Evolutionary conservation across 2,329 filamentous ascomycete species (phyloP).

Genomic region (Anthostomella pinea): DNA sequence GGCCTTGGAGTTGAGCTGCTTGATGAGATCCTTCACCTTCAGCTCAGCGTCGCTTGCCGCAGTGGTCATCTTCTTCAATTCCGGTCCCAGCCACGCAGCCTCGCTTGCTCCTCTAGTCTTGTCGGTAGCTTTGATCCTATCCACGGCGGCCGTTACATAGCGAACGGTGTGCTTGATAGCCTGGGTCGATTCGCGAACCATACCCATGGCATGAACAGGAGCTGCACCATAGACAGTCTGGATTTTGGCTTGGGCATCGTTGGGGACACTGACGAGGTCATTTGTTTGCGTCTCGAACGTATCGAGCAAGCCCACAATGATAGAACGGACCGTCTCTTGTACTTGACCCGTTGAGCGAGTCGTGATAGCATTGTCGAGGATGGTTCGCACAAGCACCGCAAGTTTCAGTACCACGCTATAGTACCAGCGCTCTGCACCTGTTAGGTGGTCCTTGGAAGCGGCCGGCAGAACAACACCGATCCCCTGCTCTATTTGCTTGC

Average conservation of each 20-base stretch:
- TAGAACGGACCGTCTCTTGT: slow-evolving; percentile 5
- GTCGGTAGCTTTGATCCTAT: slow-evolving; percentile 33
- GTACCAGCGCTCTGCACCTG: slow-evolving; percentile 19
- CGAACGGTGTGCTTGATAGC: slow-evolving; percentile 31
- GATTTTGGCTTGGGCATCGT: slow-evolving; percentile 12
- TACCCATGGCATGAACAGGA: slow-evolving; percentile 35
- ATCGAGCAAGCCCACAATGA: slow-evolving; percentile 3
- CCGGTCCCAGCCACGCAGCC: slow-evolving; percentile 32
- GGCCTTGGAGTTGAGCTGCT: slow-evolving; percentile 29
- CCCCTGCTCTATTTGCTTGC: slow-evolving; percentile 9
- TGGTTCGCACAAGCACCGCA: slow-evolving; percentile 12
- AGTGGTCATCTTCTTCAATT: slow-evolving; percentile 31
- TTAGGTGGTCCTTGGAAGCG: slow-evolving; percentile 7
- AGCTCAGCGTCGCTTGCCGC: slow-evolving; percentile 23
- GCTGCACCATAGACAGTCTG: slow-evolving; percentile 30
- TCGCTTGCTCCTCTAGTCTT: slow-evolving; percentile 31
- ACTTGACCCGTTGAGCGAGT: slow-evolving; percentile 6
- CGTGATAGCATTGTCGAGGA: slow-evolving; percentile 12
- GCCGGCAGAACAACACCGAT: slow-evolving; percentile 15
- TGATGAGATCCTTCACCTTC: slow-evolving; percentile 32
- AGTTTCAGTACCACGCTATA: slow-evolving; percentile 19
- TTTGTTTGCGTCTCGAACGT: slow-evolving; percentile 16
- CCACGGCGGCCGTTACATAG: slow-evolving; percentile 31
- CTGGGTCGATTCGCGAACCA: slow-evolving; percentile 36
- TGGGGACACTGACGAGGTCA: slow-evolving; percentile 16